Conservation (phyloP, 2,329 filamentous ascomycete genomes). For the Ophiostoma novo-ulmi region DNA sequence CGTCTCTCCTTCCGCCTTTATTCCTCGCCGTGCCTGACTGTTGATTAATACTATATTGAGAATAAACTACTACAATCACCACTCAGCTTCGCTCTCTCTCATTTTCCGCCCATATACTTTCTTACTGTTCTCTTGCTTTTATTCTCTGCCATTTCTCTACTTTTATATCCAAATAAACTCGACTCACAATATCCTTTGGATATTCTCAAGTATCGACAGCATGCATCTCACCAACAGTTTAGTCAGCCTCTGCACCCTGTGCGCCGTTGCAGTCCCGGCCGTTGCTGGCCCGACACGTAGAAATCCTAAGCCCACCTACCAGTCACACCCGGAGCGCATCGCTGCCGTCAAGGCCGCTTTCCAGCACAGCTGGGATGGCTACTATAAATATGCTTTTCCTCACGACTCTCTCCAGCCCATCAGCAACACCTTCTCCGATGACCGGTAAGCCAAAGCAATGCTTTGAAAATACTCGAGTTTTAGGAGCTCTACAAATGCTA, state of each 20-base stretch:
- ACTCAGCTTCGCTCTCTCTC: neutral
- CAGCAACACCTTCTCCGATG: slow-evolving; percentile 60
- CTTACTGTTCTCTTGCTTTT: neutral
- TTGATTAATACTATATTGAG: neutral
- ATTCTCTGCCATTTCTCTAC: neutral
- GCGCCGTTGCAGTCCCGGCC: slow-evolving; percentile 19
- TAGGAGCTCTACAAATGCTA: neutral
- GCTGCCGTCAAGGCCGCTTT: slow-evolving; percentile 64
- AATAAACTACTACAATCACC: neutral
- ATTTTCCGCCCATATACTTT: neutral
- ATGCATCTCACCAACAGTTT: slow-evolving; percentile 20
- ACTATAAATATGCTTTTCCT: slow-evolving; percentile 68
- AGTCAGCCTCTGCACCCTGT: slow-evolving; percentile 16
- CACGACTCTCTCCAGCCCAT: slow-evolving; percentile 70
- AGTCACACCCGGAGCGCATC: slow-evolving; percentile 42
- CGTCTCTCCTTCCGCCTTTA: slow-evolving; percentile 8
- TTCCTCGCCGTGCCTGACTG: neutral
- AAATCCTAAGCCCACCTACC: slow-evolving; percentile 27
- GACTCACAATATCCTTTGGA: neutral
- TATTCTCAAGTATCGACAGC: neutral
- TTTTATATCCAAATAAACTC: neutral
- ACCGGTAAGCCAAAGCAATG: slow-evolving; percentile 48
- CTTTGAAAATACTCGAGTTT: neutral
- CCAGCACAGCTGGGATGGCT: slow-evolving; percentile 65
- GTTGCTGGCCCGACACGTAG: slow-evolving; percentile 20